Evolutionary conservation across 75 land plant genomes (phyloP).

Genomic region (Azolla pinnata): DNA sequence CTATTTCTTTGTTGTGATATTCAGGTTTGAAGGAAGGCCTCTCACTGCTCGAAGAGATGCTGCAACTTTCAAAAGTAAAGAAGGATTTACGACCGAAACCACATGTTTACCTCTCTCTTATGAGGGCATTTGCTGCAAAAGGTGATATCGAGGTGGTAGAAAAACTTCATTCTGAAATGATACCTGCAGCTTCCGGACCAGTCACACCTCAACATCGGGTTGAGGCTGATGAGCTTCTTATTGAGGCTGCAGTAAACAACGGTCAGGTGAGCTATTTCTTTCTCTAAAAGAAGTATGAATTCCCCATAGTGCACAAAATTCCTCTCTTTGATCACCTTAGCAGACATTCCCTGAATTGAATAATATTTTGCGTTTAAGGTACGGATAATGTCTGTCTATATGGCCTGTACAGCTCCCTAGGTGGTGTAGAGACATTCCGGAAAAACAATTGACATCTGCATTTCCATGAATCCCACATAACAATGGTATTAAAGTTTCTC

Average conservation of each 20-base stretch:
- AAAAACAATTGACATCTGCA: too few relatives aligned
- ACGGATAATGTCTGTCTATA: too few relatives aligned
- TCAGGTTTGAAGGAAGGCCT: constrained; percentile 14
- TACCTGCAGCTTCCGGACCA: constrained; percentile 49
- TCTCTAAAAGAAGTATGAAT: too few relatives aligned
- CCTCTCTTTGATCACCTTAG: too few relatives aligned
- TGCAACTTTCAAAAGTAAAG: constrained; percentile 14
- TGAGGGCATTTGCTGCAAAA: constrained; percentile 58
- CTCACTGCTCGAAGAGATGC: constrained; percentile 21
- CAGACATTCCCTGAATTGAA: too few relatives aligned
- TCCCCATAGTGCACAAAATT: too few relatives aligned
- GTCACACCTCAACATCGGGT: constrained; percentile 38
- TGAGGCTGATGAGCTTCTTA: constrained; percentile 77
- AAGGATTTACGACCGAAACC: constrained; percentile 50
- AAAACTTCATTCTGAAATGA: constrained; percentile 40
- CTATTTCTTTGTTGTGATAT: too few relatives aligned
- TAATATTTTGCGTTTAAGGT: too few relatives aligned
- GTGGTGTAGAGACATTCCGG: too few relatives aligned
- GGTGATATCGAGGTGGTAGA: constrained; percentile 49
- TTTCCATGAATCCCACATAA: too few relatives aligned
- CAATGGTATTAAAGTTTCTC: too few relatives aligned
- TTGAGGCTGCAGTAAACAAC: constrained; percentile 63
- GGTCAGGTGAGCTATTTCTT: constrained; percentile 38
- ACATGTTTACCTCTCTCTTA: constrained; percentile 65
- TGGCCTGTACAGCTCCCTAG: too few relatives aligned